Conservation (phyloP, 306 rosid genomes). For the Hippophae tibetana region DNA sequence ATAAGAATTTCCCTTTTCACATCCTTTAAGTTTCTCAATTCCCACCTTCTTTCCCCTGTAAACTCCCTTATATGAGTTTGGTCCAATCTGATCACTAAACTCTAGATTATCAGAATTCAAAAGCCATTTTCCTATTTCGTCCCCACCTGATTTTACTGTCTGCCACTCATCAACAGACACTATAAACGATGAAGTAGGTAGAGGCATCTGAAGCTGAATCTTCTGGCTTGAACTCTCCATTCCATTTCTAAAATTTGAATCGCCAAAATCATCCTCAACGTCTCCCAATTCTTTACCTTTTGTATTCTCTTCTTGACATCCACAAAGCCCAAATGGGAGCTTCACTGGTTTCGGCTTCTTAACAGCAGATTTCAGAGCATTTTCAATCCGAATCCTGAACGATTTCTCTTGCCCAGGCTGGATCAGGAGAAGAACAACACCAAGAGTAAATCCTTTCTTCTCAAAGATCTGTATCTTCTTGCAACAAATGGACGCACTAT, state of each 20-base stretch:
- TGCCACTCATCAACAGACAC: slow-evolving; percentile 93
- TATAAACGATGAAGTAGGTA: slow-evolving; percentile 49
- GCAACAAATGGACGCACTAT: slow-evolving; percentile 61
- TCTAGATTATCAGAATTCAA: slow-evolving; percentile 69
- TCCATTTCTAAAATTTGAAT: slow-evolving; percentile 38
- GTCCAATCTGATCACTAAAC: slow-evolving; percentile 67
- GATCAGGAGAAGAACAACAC: slow-evolving; percentile 53
- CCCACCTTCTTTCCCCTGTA: slow-evolving; percentile 83
- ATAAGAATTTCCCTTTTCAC: slow-evolving; percentile 82
- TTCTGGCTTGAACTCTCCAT: slow-evolving; percentile 44
- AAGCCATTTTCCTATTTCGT: slow-evolving; percentile 67
- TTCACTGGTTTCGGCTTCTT: slow-evolving; percentile 74
- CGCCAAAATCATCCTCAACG: slow-evolving; percentile 53
- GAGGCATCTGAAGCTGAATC: slow-evolving; percentile 57
- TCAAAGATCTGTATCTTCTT: slow-evolving; percentile 86
- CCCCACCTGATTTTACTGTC: slow-evolving; percentile 58
- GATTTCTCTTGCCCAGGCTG: slow-evolving; percentile 56
- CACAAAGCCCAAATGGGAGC: slow-evolving; percentile 91
- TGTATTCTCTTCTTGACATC: slow-evolving; percentile 83
- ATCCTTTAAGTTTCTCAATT: slow-evolving; percentile 86
- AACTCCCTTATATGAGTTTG: slow-evolving; percentile 66
- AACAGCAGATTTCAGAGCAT: slow-evolving; percentile 54
- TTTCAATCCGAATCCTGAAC: slow-evolving; percentile 55
- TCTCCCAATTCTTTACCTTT: slow-evolving; percentile 59
- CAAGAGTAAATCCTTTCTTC: slow-evolving; percentile 75